A percentile compares a stretch with the other conserved stretches of the same genome.
These are phyloP conservation scores for Hippophae rhamnoides DNA, from an alignment of 306 rosid genomes.

Conservation along the genomic window DNA sequence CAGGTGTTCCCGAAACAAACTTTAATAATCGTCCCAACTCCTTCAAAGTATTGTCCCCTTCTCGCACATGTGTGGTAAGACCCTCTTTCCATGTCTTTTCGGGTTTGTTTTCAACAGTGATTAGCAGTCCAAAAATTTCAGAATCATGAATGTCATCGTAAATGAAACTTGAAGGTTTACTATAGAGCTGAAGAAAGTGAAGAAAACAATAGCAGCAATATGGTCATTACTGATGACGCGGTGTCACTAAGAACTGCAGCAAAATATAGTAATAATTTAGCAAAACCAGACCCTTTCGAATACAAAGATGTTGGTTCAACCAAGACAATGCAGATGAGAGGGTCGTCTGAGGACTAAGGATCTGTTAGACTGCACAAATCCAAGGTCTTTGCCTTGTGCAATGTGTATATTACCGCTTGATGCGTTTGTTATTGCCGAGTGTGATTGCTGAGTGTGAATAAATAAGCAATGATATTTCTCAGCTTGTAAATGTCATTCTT, in stretches of 20 bases:
- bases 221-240: slow-evolving; percentile 18
- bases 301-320: slow-evolving; percentile 14
- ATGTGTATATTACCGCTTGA: too few species aligned
- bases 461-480: too few species aligned
- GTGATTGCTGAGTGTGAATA: too few species aligned
- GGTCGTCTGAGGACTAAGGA: not conserved
- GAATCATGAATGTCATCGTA: too few species aligned
- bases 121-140: too few species aligned
- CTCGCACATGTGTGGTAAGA: slow-evolving; percentile 74
- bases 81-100: not conserved
- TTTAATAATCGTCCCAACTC: slow-evolving; percentile 95
- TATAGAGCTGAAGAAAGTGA: slow-evolving; percentile 47
- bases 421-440: too few species aligned
- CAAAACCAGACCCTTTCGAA: slow-evolving; percentile 11
- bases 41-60: slow-evolving; percentile 69
- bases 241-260: slow-evolving; percentile 7
- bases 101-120: not conserved
- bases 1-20: slow-evolving; percentile 84
- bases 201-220: slow-evolving; percentile 15
- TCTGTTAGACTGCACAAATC: too few species aligned
- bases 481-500: too few species aligned
- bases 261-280: not conserved
- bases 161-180: slow-evolving; percentile 39
- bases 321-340: not conserved
- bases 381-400: too few species aligned